Base-by-base conservation (phyloP, 257 asterid genomes). In the Solanum tacnaense region DNA sequence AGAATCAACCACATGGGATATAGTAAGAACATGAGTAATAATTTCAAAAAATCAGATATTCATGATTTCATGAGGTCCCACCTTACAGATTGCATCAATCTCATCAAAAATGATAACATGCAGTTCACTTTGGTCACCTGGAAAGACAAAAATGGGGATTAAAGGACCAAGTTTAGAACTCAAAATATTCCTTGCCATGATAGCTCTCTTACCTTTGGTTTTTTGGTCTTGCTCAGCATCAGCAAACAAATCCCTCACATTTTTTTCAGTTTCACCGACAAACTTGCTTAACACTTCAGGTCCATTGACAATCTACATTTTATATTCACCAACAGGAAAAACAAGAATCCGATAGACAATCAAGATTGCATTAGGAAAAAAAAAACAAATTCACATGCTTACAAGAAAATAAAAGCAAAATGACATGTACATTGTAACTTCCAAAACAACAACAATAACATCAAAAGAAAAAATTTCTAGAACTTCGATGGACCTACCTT, bases 31-130 rank as follows among this genome's bases (percentile, higher is more conserved):
- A 81, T 31, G 85, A 29, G 29, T 81, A 81, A 27, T 10, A 81
- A 81, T 81, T 67, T 31, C 29, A 46, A 81, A 27, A 27, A 81
- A 81, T 16, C 29, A 46, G 11, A 18, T 8, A 44, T 23, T 76
- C 58, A 36, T 60, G 71, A 82, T 46, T 35, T 87, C 90, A 62
- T 25, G 78, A 79, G 86, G 25, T 74, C 91, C 9, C 93, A 97
- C 99, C 99, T 97, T 97, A 89, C 99, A 97, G 89, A 97, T 97
- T 82, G 99, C 99, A 93, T 97, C 99, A 89, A 97, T 97, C 93
- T 97, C 99, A 91, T 96, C 99, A 92, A 97, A 97, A 86, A 97
- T 96, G 90, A 97, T 97, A 89, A 97, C 97, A 89, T 97, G 99
- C 93, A 97, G 89, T 23, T 96, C 99, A 78, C 99, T 97, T 89